Base-by-base conservation (phyloP, 352 stramenopile genomes). In the Sclerospora graminicola region DNA sequence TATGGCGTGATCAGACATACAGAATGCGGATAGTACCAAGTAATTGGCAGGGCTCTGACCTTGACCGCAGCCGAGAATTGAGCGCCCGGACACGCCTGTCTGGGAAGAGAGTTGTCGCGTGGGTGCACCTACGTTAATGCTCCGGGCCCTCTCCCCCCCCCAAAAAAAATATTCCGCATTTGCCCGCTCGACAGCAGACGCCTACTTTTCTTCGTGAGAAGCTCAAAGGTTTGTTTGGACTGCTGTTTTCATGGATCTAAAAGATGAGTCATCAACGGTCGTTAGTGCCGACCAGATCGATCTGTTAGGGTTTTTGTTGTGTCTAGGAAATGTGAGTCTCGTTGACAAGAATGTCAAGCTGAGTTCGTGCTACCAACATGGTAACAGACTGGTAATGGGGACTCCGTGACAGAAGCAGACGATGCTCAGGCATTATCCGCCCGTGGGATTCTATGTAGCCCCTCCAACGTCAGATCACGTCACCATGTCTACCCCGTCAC, bases 131-230 rank as follows among this genome's bases (percentile, higher is more conserved):
- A n/a, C n/a, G n/a, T n/a, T n/a, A n/a, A n/a, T n/a, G n/a, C n/a
- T n/a, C n/a, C n/a, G n/a, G n/a, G n/a, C n/a, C n/a, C n/a, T n/a
- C n/a, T n/a, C n/a, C n/a, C n/a, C n/a, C n/a, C n/a, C n/a, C n/a
- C n/a, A n/a, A n/a, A n/a, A n/a, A n/a, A n/a, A n/a, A n/a, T n/a
- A n/a, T n/a, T n/a, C n/a, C n/a, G n/a, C n/a, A n/a, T n/a, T n/a
- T n/a, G n/a, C n/a, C 46, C 69, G 80, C 11, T 87, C 76, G 18
- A 87, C 76, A 13, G 76, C 73, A 24, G 80, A 91, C 36, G 57
- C 70, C 15, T 88, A 56, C 70, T 14, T 91, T 89, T 56, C 70
- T 89, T 27, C 68, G 76, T 16, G 73, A 86, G 42, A 84, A 91
- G 45, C 62, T 91, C 23, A 68, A 82, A 24, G 73, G 82, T 37